Evolutionary conservation across 495 filamentous ascomycete species (phyloP).

Genomic region (Astrocystis sublimbata): DNA sequence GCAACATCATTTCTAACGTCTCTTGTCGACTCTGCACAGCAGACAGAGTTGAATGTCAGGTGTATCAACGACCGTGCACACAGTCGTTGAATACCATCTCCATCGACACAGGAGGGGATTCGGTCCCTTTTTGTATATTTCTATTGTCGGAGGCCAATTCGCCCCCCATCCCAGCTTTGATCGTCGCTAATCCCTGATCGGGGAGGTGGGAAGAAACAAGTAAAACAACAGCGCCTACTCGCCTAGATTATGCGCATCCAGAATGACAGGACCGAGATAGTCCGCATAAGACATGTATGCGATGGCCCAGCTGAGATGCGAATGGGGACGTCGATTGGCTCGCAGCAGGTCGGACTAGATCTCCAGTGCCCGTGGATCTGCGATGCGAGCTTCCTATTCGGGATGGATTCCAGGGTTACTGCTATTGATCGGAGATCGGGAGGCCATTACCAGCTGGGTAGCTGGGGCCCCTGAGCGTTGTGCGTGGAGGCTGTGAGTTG

Average conservation of each 20-base stretch:
- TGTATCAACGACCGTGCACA: not conserved
- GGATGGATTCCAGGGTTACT: not conserved
- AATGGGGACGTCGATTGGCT: not conserved
- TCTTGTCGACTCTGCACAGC: not conserved
- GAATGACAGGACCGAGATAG: too few relatives aligned
- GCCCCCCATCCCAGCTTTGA: not conserved
- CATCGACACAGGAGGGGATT: not conserved
- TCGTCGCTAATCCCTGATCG: conserved; percentile 4
- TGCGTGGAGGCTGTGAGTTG: too few relatives aligned
- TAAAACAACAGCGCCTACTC: not conserved
- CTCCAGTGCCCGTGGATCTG: not conserved
- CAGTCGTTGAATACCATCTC: not conserved
- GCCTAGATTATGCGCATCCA: too few relatives aligned
- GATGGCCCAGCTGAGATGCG: not conserved
- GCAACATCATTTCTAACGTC: not conserved
- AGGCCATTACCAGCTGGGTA: too few relatives aligned
- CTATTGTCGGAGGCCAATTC: not conserved
- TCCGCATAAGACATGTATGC: not conserved
- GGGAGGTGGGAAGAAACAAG: not conserved
- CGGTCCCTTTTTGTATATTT: conserved; percentile 5
- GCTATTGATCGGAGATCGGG: too few relatives aligned
- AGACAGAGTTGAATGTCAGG: not conserved
- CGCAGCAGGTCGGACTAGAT: conserved; percentile 7
- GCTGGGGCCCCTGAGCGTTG: not conserved
- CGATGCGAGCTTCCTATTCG: conserved; percentile 10